Base-by-base conservation (phyloP, 345 rosid genomes). In the Dovyalis caffra region DNA sequence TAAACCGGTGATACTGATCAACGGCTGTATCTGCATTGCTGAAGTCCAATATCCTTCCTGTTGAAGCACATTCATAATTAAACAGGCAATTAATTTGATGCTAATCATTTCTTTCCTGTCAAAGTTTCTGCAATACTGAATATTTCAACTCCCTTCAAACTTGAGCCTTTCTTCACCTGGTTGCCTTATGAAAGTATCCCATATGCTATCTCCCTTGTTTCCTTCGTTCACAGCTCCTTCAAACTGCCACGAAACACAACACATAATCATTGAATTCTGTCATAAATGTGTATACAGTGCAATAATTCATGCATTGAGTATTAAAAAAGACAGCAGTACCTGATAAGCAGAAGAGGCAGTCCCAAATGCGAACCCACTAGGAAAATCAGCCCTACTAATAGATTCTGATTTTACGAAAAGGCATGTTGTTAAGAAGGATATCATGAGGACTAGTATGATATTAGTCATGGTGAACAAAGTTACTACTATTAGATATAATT, bases 341-440 rank as follows among this genome's bases (percentile, higher is more conserved):
- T 92, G 97, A 72, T 92, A 90, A 80, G 97, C 98, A 8, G 97
- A 94, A 70, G 98, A 95, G 61, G 99, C 97, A 18, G 97, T 90
- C 64, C 98, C 97, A 43, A 94, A 95, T 10, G 83, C 71, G 75
- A 95, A 95, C 74, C 92, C 95, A 67, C 74, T 74, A 43, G 97
- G 97, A 45, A 94, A 94, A 85, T 88, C 87, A 64, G 33, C 88
- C 81, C 97, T 88, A 77, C 82, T 73, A 0, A 91, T 82, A 51
- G 91, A 83, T 83, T 86, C 87, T 32, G 90, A 83, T 65, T 18
- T 64, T 5, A 62, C 78, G 43, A 81, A 64, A 32, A 75, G 66
- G 40, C n/a, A 64, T 49, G 69, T 34, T 32, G 66, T 57, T 3
- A 82, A 23, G 5, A 79, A 43, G 20, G 51, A 20, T 62, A 81